Evolutionary conservation across 106 monocot genomes (phyloP), one percentile per base, ranked within the genome.

Genomic region (Acanthochlamys bracteata): DNA sequence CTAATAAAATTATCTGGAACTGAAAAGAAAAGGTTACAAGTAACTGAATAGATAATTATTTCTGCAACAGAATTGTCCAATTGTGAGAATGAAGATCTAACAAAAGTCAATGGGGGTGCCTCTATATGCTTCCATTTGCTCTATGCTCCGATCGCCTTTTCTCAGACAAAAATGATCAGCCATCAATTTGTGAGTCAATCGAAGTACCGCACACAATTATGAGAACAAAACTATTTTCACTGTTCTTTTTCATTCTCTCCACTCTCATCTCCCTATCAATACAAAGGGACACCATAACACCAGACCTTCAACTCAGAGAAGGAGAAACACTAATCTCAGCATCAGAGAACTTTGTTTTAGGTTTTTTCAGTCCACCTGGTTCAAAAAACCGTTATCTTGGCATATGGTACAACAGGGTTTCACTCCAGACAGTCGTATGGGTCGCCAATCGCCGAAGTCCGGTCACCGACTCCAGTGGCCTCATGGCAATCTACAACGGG

Each of bases 361-460:
- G 78, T 0, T 73, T 78, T 68, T 78, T 78, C 69, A 63, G 51
- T 22, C 78, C 62, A 2, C 51, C n/a, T 4, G 24, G 16, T 16
- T 78, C 78, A 10, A 25, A 10, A 0, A 52, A 57, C 22, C 63
- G 78, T 10, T 78, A 73, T 42, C 24, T 69, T 17, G 73, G 78
- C 33, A 73, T 78, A 8, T 78, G 80, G 80, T 75, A 75, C 59
- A 24, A 75, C 64, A 71, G 54, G 27, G 23, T 78, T 27, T 19
- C 74, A 0, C 16, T 13, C 3, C 55, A 23, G 11, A 82, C 69
- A 7, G 33, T 69, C 6, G 68, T 83, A 11, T 83, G 83, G 83
- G 75, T 83, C 1, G 83, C 75, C 67, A 82, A 82, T 64, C 76
- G 82, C 13, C 57, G 51, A 1, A 27, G 16, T 9, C 77, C 77